These are phyloP conservation scores for Russula lepida DNA, from an alignment of 768 basidiomycete genomes.

Conservation along the genomic window DNA sequence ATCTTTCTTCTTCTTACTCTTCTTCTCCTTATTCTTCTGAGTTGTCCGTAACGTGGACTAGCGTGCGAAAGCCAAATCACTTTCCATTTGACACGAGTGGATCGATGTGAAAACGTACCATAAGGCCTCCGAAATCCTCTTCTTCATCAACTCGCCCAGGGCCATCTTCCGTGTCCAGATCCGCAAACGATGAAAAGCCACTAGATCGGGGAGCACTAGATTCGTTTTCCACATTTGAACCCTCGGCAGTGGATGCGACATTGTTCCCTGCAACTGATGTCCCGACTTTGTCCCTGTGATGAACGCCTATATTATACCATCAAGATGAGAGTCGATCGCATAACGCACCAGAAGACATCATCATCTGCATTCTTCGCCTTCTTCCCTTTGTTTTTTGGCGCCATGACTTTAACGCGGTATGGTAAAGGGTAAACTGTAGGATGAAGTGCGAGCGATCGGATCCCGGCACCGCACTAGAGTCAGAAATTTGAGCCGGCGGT, in stretches of 20 bases:
- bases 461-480: neutral
- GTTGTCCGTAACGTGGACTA: constrained; percentile 60
- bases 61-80: neutral
- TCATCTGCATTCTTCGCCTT: constrained; percentile 78
- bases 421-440: neutral
- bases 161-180: constrained; percentile 37
- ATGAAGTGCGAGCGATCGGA: neutral
- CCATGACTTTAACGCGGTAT: constrained; percentile 30
- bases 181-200: constrained; percentile 46
- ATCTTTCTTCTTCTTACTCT: constrained; percentile 35
- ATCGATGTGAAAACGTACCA: constrained; percentile 40
- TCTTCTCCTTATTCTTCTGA: constrained; percentile 44
- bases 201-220: constrained; percentile 27
- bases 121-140: constrained; percentile 66
- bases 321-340: neutral
- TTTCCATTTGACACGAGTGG: neutral
- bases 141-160: constrained; percentile 38
- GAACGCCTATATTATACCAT: constrained; percentile 17
- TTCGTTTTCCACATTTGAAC: constrained; percentile 37
- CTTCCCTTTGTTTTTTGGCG: constrained; percentile 77
- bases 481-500: neutral
- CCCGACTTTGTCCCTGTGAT: constrained; percentile 54
- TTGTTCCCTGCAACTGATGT: constrained; percentile 44
- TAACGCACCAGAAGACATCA: constrained; percentile 67
- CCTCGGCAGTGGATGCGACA: constrained; percentile 25